phyloP scores from a whole-genome alignment of 192 early-diverging fungal species.

The Lunasporangiospora selenospora region DNA sequence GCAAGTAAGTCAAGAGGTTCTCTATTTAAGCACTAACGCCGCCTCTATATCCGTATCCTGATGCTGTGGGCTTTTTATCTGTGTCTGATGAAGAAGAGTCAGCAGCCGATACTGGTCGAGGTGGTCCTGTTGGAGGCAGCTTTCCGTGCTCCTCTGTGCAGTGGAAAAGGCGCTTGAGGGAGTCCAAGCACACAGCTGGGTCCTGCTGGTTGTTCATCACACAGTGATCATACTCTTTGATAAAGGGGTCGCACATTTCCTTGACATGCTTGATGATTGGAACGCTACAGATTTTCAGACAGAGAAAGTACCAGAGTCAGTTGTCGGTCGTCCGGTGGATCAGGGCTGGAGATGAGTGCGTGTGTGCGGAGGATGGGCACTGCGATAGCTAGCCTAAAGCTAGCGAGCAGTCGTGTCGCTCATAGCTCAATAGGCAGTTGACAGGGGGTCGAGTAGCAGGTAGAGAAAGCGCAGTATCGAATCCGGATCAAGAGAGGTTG shows the following conservation, averaged over 20 bases:
- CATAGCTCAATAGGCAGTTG: too few relatives aligned
- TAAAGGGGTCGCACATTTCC: slow-evolving; percentile 55
- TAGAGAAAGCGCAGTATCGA: too few relatives aligned
- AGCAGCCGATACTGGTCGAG: too few relatives aligned
- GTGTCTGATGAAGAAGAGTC: not conserved
- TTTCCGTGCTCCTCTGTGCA: slow-evolving; percentile 60
- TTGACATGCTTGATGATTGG: slow-evolving; percentile 66
- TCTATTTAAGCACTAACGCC: not conserved
- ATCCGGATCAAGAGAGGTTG: too few relatives aligned
- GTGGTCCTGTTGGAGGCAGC: slow-evolving; percentile 31
- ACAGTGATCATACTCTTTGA: slow-evolving; percentile 61
- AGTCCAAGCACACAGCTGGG: slow-evolving; percentile 55
- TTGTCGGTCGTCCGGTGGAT: not conserved
- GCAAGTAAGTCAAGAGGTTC: too few relatives aligned
- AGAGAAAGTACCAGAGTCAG: not conserved
- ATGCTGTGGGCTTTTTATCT: slow-evolving; percentile 16
- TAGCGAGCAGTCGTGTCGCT: too few relatives aligned
- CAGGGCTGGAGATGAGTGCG: too few relatives aligned
- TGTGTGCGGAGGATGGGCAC: too few relatives aligned
- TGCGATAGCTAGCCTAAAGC: too few relatives aligned
- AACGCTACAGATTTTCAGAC: slow-evolving; percentile 42
- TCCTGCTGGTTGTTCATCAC: slow-evolving; percentile 55
- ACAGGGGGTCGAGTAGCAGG: too few relatives aligned
- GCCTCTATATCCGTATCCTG: slow-evolving; percentile 34
- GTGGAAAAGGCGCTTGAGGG: slow-evolving; percentile 57